These are phyloP conservation scores for Parmelia sp. DNA, from an alignment of 495 filamentous ascomycete genomes.

Conservation along the genomic window DNA sequence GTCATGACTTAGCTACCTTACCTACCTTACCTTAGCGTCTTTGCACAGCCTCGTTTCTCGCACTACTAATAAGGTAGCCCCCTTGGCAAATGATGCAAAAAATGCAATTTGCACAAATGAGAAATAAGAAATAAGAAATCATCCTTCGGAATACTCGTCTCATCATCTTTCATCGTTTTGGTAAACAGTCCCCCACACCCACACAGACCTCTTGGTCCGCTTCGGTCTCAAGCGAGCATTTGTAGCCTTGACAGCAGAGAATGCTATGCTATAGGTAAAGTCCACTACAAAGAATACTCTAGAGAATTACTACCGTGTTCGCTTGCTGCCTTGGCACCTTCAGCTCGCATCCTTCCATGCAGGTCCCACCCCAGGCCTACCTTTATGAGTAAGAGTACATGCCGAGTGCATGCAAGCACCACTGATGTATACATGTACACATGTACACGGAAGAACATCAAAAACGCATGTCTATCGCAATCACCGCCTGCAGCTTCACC, in stretches of 20 bases:
- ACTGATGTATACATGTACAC: neutral
- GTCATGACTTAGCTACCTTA: too few species aligned
- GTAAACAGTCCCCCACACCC: too few species aligned
- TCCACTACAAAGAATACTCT: too few species aligned
- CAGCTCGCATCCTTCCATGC: neutral
- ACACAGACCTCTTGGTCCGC: too few species aligned
- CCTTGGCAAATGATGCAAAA: neutral
- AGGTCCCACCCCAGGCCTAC: neutral
- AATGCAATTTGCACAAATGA: too few species aligned
- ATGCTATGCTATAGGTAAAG: too few species aligned
- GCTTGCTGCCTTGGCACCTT: neutral
- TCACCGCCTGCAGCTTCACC: neutral
- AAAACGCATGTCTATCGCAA: neutral
- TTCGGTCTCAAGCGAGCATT: too few species aligned
- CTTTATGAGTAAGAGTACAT: neutral
- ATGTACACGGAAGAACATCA: neutral
- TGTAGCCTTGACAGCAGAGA: neutral
- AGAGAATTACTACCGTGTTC: neutral
- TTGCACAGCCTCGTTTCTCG: constrained; percentile 4
- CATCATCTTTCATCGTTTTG: too few species aligned
- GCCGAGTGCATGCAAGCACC: neutral
- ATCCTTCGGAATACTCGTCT: too few species aligned
- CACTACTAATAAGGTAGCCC: neutral
- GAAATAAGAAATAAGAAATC: too few species aligned
- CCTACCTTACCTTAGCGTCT: too few species aligned